These are phyloP conservation scores for Pichia nanzhaoensis DNA, from an alignment of 805 yeast species.

Conservation along the genomic window DNA sequence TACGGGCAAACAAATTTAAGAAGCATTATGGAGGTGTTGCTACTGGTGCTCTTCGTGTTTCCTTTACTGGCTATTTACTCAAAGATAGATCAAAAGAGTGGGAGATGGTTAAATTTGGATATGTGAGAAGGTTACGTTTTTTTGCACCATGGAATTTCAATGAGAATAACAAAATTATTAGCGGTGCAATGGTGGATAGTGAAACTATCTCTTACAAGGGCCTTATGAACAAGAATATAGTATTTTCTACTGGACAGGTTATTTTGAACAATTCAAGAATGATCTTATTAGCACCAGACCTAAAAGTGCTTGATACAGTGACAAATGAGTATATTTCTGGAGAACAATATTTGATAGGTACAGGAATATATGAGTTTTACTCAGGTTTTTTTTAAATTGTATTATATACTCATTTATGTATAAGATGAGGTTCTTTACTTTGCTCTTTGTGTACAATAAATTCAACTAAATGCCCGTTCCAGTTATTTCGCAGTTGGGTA, in stretches of 20 bases:
- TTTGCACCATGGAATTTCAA: slow-evolving; percentile 6
- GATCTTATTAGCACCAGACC: slow-evolving; percentile 8
- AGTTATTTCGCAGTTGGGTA: too few relatives aligned
- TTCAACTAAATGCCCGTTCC: too few relatives aligned
- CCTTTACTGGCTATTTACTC: background rate
- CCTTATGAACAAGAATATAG: background rate
- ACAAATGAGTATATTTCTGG: slow-evolving; percentile 1
- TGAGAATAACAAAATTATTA: background rate
- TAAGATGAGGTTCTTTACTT: too few relatives aligned
- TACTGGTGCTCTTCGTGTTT: too few relatives aligned
- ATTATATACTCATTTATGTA: too few relatives aligned
- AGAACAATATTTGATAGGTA: slow-evolving; percentile 10
- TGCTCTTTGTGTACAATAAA: too few relatives aligned
- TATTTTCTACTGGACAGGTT: slow-evolving; percentile 5
- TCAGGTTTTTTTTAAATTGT: slow-evolving; percentile 6
- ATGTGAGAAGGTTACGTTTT: background rate
- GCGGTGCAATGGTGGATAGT: slow-evolving; percentile 5
- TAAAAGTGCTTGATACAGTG: slow-evolving; percentile 8
- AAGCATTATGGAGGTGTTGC: too few relatives aligned
- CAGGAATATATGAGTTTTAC: slow-evolving; percentile 12
- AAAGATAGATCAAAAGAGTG: background rate
- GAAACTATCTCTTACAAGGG: background rate
- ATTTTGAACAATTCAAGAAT: slow-evolving; percentile 9
- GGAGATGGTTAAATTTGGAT: background rate
- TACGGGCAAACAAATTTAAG: too few relatives aligned